Conservation (phyloP, 2,329 filamentous ascomycete genomes). For the Ophiostoma pallidulum region DNA sequence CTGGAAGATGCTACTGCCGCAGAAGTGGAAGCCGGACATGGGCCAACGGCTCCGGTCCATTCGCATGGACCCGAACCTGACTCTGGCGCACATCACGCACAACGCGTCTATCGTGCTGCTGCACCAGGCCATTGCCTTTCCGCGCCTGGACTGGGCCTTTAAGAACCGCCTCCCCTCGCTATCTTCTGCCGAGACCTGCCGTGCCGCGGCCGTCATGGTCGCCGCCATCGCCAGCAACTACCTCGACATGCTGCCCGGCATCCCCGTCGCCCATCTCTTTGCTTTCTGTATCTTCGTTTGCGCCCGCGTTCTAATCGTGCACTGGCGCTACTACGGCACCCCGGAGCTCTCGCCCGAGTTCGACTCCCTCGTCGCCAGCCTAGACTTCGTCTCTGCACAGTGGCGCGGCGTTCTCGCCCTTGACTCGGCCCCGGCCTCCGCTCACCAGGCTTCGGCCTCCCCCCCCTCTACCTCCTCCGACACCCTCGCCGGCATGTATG, state of each 20-base stretch:
- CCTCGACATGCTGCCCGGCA: conserved; percentile 24
- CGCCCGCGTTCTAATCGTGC: conserved; percentile 25
- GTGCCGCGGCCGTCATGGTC: conserved; percentile 29
- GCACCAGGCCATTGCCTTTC: conserved; percentile 32
- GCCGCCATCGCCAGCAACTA: conserved; percentile 29
- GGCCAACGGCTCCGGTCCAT: conserved; percentile 29
- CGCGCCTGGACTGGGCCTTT: conserved; percentile 22
- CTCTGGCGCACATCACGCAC: conserved; percentile 33
- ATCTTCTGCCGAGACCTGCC: conserved; percentile 32
- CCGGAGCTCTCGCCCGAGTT: conserved; percentile 24
- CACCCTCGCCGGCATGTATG: conserved; percentile 29
- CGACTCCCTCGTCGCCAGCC: conserved; percentile 24
- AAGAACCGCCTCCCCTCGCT: conserved; percentile 27
- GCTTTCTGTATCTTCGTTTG: conserved; percentile 31
- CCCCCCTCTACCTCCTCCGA: too few relatives aligned
- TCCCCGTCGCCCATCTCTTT: conserved; percentile 27
- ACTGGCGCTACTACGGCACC: conserved; percentile 25
- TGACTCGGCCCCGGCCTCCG: too few relatives aligned
- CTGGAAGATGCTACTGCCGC: conserved; percentile 35
- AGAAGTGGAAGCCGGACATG: conserved; percentile 31
- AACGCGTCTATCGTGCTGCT: conserved; percentile 33
- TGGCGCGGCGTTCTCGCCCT: conserved; percentile 24
- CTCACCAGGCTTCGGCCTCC: too few relatives aligned
- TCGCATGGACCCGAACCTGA: conserved; percentile 38
- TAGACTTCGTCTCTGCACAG: conserved; percentile 28